Base-by-base conservation (phyloP, 345 rosid species). In the Ricinus communis region DNA sequence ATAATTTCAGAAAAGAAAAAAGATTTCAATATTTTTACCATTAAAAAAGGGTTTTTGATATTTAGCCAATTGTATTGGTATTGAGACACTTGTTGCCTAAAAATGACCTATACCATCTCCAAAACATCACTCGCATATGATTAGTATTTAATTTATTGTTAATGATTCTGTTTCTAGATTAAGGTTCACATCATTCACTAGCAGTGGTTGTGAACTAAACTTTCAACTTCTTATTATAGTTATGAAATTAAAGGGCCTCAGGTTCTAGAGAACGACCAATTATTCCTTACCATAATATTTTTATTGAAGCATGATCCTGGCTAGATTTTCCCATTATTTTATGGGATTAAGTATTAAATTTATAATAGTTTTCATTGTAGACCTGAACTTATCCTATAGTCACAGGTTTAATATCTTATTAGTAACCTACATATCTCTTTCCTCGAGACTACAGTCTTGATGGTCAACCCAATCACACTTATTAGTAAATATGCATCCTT, bases 81-180 rank as follows among this genome's bases (percentile, higher is more conserved):
- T n/a, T n/a, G n/a, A n/a, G n/a, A n/a, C n/a, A n/a, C n/a, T n/a
- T n/a, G n/a, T n/a, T n/a, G n/a, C n/a, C n/a, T n/a, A n/a, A n/a
- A n/a, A n/a, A n/a, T n/a, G n/a, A n/a, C n/a, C n/a, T n/a, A n/a
- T n/a, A n/a, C n/a, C n/a, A n/a, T n/a, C n/a, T n/a, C n/a, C n/a
- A n/a, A n/a, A n/a, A n/a, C n/a, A n/a, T n/a, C n/a, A n/a, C n/a
- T n/a, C n/a, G n/a, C n/a, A n/a, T n/a, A n/a, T n/a, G n/a, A n/a
- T n/a, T n/a, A n/a, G n/a, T n/a, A n/a, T n/a, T n/a, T n/a, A n/a
- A n/a, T n/a, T n/a, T n/a, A n/a, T n/a, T 19, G 13, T 13, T 12
- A 11, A 24, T 76, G 83, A 81, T 81, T 79, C 85, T 47, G 75
- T 69, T 79, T 77, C 79, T 79, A 70, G 83, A 84, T 79, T 43